Base-by-base conservation (phyloP, 2,329 filamentous ascomycete genomes). In the Colletotrichum liaoningense region DNA sequence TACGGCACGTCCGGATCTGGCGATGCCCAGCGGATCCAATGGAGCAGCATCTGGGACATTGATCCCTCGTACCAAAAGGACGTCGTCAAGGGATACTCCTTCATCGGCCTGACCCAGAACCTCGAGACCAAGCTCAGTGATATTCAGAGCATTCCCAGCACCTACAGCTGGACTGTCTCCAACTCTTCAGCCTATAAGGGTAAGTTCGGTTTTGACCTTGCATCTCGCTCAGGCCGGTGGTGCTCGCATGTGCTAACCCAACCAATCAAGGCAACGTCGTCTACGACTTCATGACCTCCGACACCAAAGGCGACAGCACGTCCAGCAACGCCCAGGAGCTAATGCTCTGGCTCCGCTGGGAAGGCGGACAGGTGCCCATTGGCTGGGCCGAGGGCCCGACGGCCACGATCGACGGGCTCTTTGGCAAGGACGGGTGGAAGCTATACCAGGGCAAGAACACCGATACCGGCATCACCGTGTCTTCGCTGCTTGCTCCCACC, bases 261-360 rank as follows among this genome's bases (percentile, higher is more conserved):
- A 3, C 3, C 0, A 7, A 2, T 2, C 14, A 58, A 77, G 84
- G 84, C 67, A 85, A 85, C 73, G 80, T 85, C 60, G 81, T 80
- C 72, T 84, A 83, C 77, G 83, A 85, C 74, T 85, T 86, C 78
- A 85, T 86, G 81, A 84, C 83, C 6, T 83, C 81, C 22, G 80
- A 84, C 75, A 83, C 80, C 9, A 81, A 84, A 60, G 83, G 83
- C 56, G 84, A 86, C 77, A 83, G 80, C 1, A 85, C 84, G 4
- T 83, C 81, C 22, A 77, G 77, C 38, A 70, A 75, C 5, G 81
- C 83, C 0, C 83, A 84, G 69, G 84, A 86, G 72, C 79, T 84
- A 28, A 86, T 86, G 84, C 83, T 86, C 16, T 86, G 84, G 84
- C 80, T 86, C 2, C 80, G 82, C 30, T 85, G 83, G 67, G 83